phyloP scores from a whole-genome alignment of 2,329 filamentous ascomycete genomes.

The Penicillium janthinellum region DNA sequence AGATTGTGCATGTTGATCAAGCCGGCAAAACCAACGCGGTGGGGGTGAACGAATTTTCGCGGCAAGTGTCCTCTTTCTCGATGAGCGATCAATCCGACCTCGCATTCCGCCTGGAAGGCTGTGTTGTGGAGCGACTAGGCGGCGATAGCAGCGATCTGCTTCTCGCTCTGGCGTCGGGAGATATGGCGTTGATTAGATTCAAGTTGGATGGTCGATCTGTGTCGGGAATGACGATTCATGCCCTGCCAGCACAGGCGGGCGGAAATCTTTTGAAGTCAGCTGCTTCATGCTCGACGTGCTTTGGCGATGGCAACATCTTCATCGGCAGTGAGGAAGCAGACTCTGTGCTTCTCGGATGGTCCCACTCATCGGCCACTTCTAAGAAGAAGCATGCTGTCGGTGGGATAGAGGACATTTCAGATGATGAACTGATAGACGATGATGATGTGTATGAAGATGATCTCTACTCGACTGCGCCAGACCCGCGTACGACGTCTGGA shows the following conservation, averaged over 20 bases:
- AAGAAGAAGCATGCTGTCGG: slow-evolving; percentile 61
- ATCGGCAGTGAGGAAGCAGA: slow-evolving; percentile 83
- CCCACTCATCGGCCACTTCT: slow-evolving; percentile 62
- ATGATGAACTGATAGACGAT: slow-evolving; percentile 60
- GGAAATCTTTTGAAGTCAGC: slow-evolving; percentile 63
- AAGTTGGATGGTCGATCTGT: slow-evolving; percentile 88
- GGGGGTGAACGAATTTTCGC: slow-evolving; percentile 88
- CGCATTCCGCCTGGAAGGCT: slow-evolving; percentile 77
- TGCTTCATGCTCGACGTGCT: slow-evolving; percentile 68
- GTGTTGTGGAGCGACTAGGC: slow-evolving; percentile 73
- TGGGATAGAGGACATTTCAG: slow-evolving; percentile 57
- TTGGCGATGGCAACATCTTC: slow-evolving; percentile 74
- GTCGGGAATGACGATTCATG: slow-evolving; percentile 75
- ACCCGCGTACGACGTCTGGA: slow-evolving; percentile 22
- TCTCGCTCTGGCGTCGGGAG: slow-evolving; percentile 76
- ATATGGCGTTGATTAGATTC: slow-evolving; percentile 75
- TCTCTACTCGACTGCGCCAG: slow-evolving; percentile 45
- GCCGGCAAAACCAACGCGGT: slow-evolving; percentile 91
- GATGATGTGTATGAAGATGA: slow-evolving; percentile 62
- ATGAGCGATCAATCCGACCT: slow-evolving; percentile 85
- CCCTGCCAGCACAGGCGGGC: slow-evolving; percentile 64
- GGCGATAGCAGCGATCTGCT: slow-evolving; percentile 79
- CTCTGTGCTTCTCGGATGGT: slow-evolving; percentile 80
- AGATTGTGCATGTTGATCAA: slow-evolving; percentile 93
- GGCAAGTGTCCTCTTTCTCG: slow-evolving; percentile 77